These are phyloP conservation scores for Amborella trichopoda DNA, from an alignment of 164 flowering plant genomes.

Conservation along the genomic window DNA sequence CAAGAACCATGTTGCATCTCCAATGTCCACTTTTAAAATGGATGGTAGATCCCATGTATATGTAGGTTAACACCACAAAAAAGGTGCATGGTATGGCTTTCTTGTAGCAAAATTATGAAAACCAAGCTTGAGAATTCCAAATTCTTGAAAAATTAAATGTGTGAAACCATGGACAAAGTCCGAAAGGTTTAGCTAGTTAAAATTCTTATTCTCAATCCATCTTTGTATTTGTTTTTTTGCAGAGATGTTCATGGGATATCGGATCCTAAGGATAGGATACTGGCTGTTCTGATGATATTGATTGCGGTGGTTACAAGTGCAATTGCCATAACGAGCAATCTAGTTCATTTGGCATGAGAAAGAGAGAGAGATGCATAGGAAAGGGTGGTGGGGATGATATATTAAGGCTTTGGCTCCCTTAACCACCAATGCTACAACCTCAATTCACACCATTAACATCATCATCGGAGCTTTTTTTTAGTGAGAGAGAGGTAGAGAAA, in stretches of 20 bases:
- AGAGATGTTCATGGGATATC: constrained; percentile 78
- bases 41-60: too few species aligned
- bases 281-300: constrained; percentile 44
- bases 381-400: too few species aligned
- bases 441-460: too few species aligned
- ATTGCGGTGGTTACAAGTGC: constrained; percentile 58
- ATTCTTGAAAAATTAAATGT: background rate
- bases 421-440: too few species aligned
- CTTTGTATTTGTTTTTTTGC: constrained; percentile 8
- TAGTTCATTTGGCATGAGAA: constrained; percentile 8
- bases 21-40: too few species aligned
- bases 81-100: too few species aligned
- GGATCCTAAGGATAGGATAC: constrained; percentile 40
- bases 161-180: background rate
- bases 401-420: too few species aligned
- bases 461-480: too few species aligned
- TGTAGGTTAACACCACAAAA: too few species aligned
- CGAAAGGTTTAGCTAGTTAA: background rate
- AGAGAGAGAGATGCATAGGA: too few species aligned
- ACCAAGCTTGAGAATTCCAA: background rate
- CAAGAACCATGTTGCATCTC: too few species aligned
- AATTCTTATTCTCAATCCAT: background rate
- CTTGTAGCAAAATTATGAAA: background rate
- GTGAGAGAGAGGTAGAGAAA: too few species aligned
- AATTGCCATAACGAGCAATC: constrained; percentile 61